Evolutionary conservation across 257 asterid species (phyloP).

Genomic region (Capsicum chinense): DNA sequence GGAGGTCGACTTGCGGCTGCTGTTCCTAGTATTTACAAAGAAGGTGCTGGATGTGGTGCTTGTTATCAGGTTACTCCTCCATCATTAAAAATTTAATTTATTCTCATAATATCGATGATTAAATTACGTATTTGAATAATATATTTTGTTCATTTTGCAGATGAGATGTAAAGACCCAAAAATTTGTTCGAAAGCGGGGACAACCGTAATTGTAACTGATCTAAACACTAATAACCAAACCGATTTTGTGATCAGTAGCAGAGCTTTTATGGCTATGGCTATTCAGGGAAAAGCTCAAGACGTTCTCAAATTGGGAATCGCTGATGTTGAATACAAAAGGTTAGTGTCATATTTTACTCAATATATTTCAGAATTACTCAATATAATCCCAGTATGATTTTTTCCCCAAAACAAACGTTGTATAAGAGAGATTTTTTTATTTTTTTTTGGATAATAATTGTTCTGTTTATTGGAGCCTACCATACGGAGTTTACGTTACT

Average conservation of each 20-base stretch:
- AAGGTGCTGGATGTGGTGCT: slow-evolving; percentile 87
- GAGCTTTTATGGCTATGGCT: slow-evolving; percentile 76
- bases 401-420: background rate
- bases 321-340: slow-evolving; percentile 74
- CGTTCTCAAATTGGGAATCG: slow-evolving; percentile 57
- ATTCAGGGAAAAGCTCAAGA: slow-evolving; percentile 52
- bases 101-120: background rate
- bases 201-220: slow-evolving; percentile 58
- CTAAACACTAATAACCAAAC: slow-evolving; percentile 50
- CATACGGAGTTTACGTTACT: background rate
- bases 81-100: background rate
- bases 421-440: too few relatives aligned
- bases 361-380: background rate
- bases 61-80: slow-evolving; percentile 67
- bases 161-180: slow-evolving; percentile 60
- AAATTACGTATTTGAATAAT: background rate
- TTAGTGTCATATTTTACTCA: background rate
- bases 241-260: slow-evolving; percentile 71
- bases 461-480: background rate
- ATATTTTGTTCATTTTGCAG: slow-evolving; percentile 39
- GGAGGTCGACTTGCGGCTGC: slow-evolving; percentile 75
- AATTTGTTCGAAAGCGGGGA: slow-evolving; percentile 60
- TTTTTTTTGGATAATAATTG: background rate
- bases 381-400: background rate
- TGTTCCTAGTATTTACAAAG: slow-evolving; percentile 55